These are phyloP conservation scores for Rhodotorula kratochvilovae DNA, from an alignment of 768 basidiomycete species.

Conservation along the genomic window DNA sequence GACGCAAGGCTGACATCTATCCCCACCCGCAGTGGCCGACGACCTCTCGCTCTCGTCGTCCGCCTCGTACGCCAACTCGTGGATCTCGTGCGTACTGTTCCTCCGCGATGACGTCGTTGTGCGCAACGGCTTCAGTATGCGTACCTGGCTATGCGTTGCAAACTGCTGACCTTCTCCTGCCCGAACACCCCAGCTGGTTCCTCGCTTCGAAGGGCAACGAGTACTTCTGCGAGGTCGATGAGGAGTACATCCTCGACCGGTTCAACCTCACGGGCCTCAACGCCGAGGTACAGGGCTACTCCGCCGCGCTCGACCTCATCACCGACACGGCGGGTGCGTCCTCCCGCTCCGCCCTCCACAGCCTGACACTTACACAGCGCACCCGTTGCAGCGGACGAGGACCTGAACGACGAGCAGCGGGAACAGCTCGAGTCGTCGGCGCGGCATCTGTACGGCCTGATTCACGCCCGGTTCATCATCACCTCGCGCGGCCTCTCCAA, in stretches of 20 bases:
- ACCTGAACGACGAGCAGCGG: constrained; percentile 87
- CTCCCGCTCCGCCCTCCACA: too few relatives aligned
- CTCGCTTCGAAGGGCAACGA: constrained; percentile 63
- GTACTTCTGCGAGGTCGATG: constrained; percentile 99
- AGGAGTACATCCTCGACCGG: constrained; percentile 95
- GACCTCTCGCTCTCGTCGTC: constrained; percentile 19
- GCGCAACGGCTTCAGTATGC: neutral
- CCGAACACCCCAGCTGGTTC: constrained; percentile 36
- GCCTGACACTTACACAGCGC: neutral
- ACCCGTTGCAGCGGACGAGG: constrained; percentile 60
- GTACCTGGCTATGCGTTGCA: too few relatives aligned
- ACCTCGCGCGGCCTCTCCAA: constrained; percentile 88
- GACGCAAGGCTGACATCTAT: too few relatives aligned
- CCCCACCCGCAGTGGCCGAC: neutral
- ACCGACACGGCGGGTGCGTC: constrained; percentile 84
- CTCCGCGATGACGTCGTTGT: neutral
- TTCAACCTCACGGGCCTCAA: constrained; percentile 98
- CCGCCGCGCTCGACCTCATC: constrained; percentile 89
- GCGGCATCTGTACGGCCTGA: constrained; percentile 85
- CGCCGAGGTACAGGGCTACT: constrained; percentile 90
- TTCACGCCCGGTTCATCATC: constrained; percentile 95
- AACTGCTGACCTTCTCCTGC: too few relatives aligned
- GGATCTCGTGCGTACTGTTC: constrained; percentile 13
- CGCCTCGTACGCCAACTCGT: constrained; percentile 19
- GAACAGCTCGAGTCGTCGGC: constrained; percentile 91